Conservation (phyloP, 2,329 filamentous ascomycete genomes). For the Penicillium sp. region DNA sequence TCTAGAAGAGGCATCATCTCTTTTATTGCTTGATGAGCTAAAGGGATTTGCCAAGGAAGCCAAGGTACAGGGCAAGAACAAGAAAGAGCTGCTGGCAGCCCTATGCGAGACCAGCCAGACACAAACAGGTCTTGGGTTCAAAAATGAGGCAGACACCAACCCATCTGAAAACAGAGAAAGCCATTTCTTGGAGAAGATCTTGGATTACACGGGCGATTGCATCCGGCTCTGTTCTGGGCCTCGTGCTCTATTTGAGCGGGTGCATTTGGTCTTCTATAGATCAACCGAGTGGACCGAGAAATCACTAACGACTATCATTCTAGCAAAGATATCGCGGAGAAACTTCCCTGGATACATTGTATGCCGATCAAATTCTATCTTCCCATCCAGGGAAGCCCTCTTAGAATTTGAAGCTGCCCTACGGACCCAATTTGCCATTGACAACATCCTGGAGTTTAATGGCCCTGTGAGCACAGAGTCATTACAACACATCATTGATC, state of each 20-base stretch:
- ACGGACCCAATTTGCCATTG: constrained; percentile 76
- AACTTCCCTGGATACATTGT: constrained; percentile 92
- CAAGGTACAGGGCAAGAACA: constrained; percentile 85
- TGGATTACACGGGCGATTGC: constrained; percentile 76
- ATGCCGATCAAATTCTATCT: constrained; percentile 85
- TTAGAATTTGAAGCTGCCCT: constrained; percentile 89
- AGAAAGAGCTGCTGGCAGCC: constrained; percentile 74
- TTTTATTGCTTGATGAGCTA: constrained; percentile 85
- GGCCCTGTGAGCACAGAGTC: constrained; percentile 67
- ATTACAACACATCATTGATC: constrained; percentile 66
- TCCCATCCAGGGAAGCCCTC: constrained; percentile 70
- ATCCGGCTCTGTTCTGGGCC: constrained; percentile 73
- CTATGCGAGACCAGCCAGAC: constrained; percentile 71
- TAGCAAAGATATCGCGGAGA: constrained; percentile 82
- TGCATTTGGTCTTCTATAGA: constrained; percentile 93
- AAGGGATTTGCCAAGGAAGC: constrained; percentile 82
- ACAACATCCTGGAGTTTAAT: constrained; percentile 77
- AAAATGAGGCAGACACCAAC: constrained; percentile 47
- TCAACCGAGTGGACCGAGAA: constrained; percentile 98
- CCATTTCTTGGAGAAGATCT: constrained; percentile 76
- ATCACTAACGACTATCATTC: constrained; percentile 89
- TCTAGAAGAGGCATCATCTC: constrained; percentile 77
- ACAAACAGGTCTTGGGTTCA: constrained; percentile 73
- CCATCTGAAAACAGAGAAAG: constrained; percentile 64
- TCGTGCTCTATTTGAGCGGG: constrained; percentile 84